These are phyloP conservation scores for Backusella westeae DNA, from an alignment of 192 early-diverging fungal genomes.

Conservation along the genomic window DNA sequence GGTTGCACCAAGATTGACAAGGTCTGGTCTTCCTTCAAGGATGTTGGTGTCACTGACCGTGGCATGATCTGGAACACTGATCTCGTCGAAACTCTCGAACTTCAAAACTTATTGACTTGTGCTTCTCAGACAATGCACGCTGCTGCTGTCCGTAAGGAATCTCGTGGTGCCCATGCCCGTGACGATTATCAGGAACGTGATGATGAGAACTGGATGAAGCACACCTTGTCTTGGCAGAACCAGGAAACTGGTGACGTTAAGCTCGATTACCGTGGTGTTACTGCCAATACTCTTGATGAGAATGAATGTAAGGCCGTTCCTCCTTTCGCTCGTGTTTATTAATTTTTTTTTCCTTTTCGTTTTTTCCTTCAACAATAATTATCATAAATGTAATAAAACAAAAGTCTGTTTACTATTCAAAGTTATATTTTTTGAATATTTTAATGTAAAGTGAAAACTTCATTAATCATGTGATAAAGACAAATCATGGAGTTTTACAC, in stretches of 20 bases:
- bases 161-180: slow-evolving; percentile 96
- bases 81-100: slow-evolving; percentile 92
- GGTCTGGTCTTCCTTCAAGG: slow-evolving; percentile 74
- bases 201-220: slow-evolving; percentile 98
- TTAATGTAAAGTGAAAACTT: background rate
- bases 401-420: slow-evolving; percentile 4
- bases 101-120: slow-evolving; percentile 96
- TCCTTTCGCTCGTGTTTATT: slow-evolving; percentile 86
- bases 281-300: slow-evolving; percentile 83
- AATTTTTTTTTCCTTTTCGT: slow-evolving; percentile 23
- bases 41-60: slow-evolving; percentile 88
- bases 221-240: slow-evolving; percentile 93
- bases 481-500: no score
- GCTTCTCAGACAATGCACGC: slow-evolving; percentile 91
- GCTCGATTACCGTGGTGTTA: slow-evolving; percentile 85
- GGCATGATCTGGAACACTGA: slow-evolving; percentile 99
- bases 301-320: slow-evolving; percentile 91
- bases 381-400: background rate
- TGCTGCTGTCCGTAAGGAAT: slow-evolving; percentile 93
- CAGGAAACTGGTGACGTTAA: slow-evolving; percentile 72
- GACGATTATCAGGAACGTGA: slow-evolving; percentile 89
- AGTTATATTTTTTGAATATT: background rate
- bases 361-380: slow-evolving; percentile 5
- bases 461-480: no score
- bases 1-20: slow-evolving; percentile 81